Percentiles rank a stretch among this genome's conserved stretches.
Evolutionary conservation across 257 asterid genomes (phyloP).

Genomic region (Cinchona pubescens): DNA sequence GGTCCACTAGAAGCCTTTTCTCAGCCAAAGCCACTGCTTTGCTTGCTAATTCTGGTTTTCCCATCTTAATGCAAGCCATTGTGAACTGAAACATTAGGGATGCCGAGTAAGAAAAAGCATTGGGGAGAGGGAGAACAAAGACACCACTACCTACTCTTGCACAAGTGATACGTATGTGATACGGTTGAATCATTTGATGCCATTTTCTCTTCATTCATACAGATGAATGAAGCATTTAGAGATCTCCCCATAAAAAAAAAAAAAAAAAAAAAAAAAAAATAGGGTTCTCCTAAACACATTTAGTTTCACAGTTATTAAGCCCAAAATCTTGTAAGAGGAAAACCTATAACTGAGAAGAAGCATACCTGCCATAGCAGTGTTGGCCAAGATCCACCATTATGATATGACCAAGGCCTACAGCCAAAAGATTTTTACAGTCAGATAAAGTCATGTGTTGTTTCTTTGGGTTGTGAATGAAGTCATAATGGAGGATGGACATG

Average conservation of each 20-base stretch:
- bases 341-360: neutral
- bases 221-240: too few relatives aligned
- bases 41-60: slow-evolving; percentile 34
- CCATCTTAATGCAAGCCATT: slow-evolving; percentile 46
- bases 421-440: slow-evolving; percentile 2
- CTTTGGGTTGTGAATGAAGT: too few relatives aligned
- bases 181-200: neutral
- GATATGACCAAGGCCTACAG: slow-evolving; percentile 47
- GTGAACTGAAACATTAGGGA: slow-evolving; percentile 30
- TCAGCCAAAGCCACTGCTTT: slow-evolving; percentile 36
- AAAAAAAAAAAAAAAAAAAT: too few relatives aligned
- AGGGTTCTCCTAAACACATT: neutral
- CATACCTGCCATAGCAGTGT: slow-evolving; percentile 50
- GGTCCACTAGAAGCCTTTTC: slow-evolving; percentile 35
- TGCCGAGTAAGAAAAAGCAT: neutral
- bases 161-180: neutral
- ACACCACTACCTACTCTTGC: neutral
- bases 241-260: too few relatives aligned
- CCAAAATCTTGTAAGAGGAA: neutral
- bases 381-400: slow-evolving; percentile 49
- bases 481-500: neutral
- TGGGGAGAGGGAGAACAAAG: neutral
- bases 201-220: neutral
- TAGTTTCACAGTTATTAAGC: neutral
- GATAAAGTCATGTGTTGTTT: neutral